phyloP scores from a whole-genome alignment of 768 basidiomycete species.

The Tulasnella sp. region DNA sequence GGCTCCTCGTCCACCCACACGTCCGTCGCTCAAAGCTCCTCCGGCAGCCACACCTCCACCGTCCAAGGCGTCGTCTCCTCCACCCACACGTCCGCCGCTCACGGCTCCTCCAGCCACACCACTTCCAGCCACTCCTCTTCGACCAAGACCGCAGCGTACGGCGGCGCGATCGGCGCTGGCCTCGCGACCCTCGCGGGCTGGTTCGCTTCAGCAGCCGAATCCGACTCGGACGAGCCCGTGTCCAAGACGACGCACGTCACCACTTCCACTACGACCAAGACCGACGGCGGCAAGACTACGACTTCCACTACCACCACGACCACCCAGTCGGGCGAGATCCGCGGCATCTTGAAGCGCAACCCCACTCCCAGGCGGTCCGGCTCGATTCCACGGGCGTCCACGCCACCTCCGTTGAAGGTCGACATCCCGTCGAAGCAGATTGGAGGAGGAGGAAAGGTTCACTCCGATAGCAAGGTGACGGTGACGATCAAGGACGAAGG shows the following conservation, averaged over 20 bases:
- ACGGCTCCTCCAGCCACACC: neutral
- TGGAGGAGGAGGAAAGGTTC: neutral
- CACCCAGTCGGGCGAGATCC: neutral
- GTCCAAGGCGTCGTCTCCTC: no score
- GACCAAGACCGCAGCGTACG: neutral
- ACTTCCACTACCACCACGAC: neutral
- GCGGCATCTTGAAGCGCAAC: neutral
- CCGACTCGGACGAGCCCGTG: neutral
- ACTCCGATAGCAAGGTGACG: neutral
- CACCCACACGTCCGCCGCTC: no score
- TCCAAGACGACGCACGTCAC: neutral
- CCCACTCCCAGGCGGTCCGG: neutral
- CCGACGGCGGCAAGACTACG: neutral
- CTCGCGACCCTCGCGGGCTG: neutral
- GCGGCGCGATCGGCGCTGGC: neutral
- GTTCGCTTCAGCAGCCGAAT: neutral
- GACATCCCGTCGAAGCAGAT: neutral
- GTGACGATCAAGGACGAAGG: neutral
- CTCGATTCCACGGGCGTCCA: neutral
- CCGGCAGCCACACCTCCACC: no score
- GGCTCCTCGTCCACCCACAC: no score
- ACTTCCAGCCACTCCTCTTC: neutral
- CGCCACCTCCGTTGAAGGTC: neutral
- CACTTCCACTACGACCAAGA: neutral
- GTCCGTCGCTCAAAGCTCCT: no score